Conservation (phyloP, 768 basidiomycete genomes). For the Lentinula raphanica region DNA sequence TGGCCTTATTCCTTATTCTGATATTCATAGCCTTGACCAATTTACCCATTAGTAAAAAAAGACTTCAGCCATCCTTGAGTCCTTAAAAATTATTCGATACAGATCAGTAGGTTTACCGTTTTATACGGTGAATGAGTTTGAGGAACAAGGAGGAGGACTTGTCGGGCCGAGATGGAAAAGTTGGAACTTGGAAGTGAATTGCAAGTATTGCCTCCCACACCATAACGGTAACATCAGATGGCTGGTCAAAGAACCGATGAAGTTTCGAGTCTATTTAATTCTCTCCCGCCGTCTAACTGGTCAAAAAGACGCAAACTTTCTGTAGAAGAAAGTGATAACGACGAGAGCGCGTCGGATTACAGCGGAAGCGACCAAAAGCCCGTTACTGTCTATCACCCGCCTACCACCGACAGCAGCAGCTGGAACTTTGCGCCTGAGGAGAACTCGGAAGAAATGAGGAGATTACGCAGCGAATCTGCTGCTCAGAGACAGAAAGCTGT, state of each 20-base stretch:
- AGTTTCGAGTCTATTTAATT: conserved; percentile 3
- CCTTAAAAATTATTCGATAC: too few relatives aligned
- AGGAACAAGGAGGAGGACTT: not conserved
- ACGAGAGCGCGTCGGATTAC: not conserved
- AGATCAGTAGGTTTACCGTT: too few relatives aligned
- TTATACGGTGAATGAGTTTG: too few relatives aligned
- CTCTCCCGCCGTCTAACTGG: not conserved
- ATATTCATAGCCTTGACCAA: too few relatives aligned
- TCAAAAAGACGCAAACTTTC: not conserved
- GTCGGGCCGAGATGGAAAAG: not conserved
- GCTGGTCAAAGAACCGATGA: conserved; percentile 1
- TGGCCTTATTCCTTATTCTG: too few relatives aligned
- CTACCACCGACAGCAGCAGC: not conserved
- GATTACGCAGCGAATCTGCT: conserved; percentile 1
- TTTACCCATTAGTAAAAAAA: too few relatives aligned
- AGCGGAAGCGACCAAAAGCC: not conserved
- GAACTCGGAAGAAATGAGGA: conserved; percentile 4
- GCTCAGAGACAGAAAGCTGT: conserved; percentile 1
- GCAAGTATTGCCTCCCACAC: not conserved
- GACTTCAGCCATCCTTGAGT: too few relatives aligned
- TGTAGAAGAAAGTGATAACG: not conserved
- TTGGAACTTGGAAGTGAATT: not conserved
- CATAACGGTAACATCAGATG: conserved; percentile 4
- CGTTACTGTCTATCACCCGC: not conserved
- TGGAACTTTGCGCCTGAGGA: conserved; percentile 2